Conservation (phyloP, 108 stramenopile species). For the Craspedostauros australis region DNA sequence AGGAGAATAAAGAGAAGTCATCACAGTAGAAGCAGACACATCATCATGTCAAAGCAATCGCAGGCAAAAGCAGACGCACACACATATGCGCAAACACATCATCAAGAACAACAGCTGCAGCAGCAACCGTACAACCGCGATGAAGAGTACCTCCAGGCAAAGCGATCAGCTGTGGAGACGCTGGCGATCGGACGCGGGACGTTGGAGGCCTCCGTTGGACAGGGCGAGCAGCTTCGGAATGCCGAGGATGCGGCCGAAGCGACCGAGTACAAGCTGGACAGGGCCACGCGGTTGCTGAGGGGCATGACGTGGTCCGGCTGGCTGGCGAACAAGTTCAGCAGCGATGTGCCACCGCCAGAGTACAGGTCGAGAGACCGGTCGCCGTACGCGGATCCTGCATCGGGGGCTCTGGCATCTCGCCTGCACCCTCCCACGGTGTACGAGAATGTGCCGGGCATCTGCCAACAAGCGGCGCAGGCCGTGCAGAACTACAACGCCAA, state of each 20-base stretch:
- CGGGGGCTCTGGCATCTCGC: not conserved
- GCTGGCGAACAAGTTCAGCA: constrained; percentile 48
- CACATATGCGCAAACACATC: too few species aligned
- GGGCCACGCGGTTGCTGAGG: constrained; percentile 35
- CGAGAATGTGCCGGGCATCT: constrained; percentile 27
- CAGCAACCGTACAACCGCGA: constrained; percentile 24
- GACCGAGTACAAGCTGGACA: constrained; percentile 41
- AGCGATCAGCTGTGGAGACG: constrained; percentile 46
- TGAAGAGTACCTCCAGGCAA: constrained; percentile 40
- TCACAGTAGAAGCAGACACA: too few species aligned
- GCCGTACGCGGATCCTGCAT: not conserved
- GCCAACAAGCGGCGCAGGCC: constrained; percentile 33
- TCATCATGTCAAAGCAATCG: too few species aligned
- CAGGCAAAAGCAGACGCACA: too few species aligned
- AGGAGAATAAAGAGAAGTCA: too few species aligned
- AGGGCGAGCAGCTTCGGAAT: constrained; percentile 44
- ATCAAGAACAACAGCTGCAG: too few species aligned
- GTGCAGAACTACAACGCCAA: constrained; percentile 52
- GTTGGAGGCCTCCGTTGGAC: constrained; percentile 27
- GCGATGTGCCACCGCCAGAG: constrained; percentile 28
- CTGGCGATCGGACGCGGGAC: constrained; percentile 41
- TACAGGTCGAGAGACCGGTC: not conserved
- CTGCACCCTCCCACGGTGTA: constrained; percentile 21
- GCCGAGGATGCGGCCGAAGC: constrained; percentile 35
- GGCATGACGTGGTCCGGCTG: constrained; percentile 67